Percentiles rank a stretch among this genome's conserved stretches.
These are phyloP conservation scores for Malus sieversii DNA, from an alignment of 306 rosid species.

Conservation along the genomic window DNA sequence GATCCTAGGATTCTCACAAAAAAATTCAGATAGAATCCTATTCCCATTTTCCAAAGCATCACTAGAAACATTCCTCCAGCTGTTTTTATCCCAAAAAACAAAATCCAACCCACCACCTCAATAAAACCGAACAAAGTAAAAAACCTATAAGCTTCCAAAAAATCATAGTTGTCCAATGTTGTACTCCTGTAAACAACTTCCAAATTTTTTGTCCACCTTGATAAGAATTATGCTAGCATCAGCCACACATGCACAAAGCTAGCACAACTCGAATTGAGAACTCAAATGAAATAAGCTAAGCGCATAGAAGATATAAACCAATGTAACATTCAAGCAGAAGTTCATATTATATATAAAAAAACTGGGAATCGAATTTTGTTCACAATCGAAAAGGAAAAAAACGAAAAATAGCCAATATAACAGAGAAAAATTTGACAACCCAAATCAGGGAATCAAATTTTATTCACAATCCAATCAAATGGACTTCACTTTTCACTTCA, in stretches of 20 bases:
- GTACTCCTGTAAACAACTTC: neutral
- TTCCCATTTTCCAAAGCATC: neutral
- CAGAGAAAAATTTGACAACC: neutral
- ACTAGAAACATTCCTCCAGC: neutral
- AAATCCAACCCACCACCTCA: neutral
- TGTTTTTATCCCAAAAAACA: neutral
- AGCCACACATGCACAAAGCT: rapidly evolving
- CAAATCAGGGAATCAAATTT: conserved; percentile 5
- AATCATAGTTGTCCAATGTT: neutral
- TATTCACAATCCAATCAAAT: conserved; percentile 4
- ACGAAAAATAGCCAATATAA: neutral
- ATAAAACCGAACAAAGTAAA: neutral
- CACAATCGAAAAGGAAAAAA: neutral
- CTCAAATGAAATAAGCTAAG: neutral
- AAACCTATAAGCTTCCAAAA: neutral
- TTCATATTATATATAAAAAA: neutral
- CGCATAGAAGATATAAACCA: neutral
- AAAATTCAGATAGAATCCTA: too few species aligned
- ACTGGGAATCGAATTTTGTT: too few species aligned
- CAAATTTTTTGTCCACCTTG: neutral
- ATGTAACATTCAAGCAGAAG: neutral
- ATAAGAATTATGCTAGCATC: too few species aligned
- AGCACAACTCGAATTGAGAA: neutral
- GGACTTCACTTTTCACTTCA: neutral
- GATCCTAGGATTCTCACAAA: too few species aligned